Percentiles rank a stretch among this genome's conserved stretches.
Conservation (phyloP, 108 stramenopile species). For the Stephanodiscus minutulus region DNA sequence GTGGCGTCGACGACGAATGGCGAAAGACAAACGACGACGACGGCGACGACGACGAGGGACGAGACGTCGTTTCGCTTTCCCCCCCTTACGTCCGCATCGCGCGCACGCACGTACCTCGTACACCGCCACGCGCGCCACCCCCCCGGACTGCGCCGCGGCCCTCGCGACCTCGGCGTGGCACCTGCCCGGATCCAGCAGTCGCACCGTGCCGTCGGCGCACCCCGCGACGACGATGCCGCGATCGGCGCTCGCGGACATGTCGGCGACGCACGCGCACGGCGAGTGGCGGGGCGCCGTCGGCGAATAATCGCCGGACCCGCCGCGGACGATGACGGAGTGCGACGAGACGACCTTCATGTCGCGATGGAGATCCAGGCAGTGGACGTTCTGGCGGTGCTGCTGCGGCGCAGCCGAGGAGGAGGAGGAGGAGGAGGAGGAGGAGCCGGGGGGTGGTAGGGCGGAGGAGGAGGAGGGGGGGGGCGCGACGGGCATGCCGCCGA, state of each 20-base stretch:
- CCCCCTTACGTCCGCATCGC: background rate
- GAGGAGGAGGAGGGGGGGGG: background rate
- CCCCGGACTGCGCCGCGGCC: conserved; percentile 64
- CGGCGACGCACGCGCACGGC: conserved; percentile 67
- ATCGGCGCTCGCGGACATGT: conserved; percentile 57
- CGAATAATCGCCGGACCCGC: conserved; percentile 3
- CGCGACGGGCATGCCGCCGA: conserved; percentile 74
- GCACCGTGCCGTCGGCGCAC: conserved; percentile 80
- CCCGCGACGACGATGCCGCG: conserved; percentile 68
- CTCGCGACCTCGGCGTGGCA: conserved; percentile 62
- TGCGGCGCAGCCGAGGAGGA: background rate
- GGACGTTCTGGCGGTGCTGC: conserved; percentile 60
- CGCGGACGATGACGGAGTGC: conserved; percentile 41
- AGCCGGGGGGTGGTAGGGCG: too few species aligned
- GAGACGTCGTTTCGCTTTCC: too few species aligned
- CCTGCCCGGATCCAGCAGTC: conserved; percentile 71
- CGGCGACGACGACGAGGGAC: too few species aligned
- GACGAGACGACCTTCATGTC: conserved; percentile 74
- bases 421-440: conserved; percentile 13
- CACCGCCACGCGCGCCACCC: conserved; percentile 66
- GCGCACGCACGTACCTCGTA: conserved; percentile 50
- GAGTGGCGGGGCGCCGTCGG: too few species aligned
- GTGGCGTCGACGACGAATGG: background rate
- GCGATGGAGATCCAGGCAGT: conserved; percentile 73
- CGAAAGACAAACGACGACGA: too few species aligned